Conservation (phyloP, 177 flowering plant species). For the Vitis hybrid region DNA sequence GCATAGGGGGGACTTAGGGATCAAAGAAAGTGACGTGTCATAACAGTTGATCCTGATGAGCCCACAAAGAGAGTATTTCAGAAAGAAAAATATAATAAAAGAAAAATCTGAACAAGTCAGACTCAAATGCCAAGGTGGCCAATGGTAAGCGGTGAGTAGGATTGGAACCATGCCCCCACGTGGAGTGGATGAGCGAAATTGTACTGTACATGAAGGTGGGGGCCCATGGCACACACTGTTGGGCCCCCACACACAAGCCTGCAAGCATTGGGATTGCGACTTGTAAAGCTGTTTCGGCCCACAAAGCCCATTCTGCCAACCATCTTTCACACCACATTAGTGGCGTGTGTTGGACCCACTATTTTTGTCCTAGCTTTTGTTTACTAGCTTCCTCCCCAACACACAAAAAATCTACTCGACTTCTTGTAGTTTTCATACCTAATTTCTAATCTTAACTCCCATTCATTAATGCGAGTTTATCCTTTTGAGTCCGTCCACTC, state of each 20-base stretch:
- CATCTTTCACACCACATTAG: conserved; percentile 5
- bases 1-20: conserved; percentile 6
- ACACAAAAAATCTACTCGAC: neutral
- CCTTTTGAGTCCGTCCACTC: no score
- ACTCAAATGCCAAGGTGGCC: conserved; percentile 16
- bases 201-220: neutral
- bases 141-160: conserved; percentile 22
- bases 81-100: neutral
- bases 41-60: conserved; percentile 12
- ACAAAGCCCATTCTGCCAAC: conserved; percentile 43
- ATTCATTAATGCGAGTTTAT: no score
- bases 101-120: neutral
- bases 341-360: conserved; percentile 15
- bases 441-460: no score
- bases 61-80: conserved; percentile 1
- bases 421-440: no score
- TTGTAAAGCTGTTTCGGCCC: conserved; percentile 34
- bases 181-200: conserved; percentile 28
- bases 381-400: neutral
- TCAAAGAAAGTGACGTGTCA: conserved; percentile 19
- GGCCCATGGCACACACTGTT: neutral
- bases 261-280: conserved; percentile 34
- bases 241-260: conserved; percentile 7
- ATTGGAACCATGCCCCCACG: conserved; percentile 23
- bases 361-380: neutral